Percentiles rank a stretch among this genome's conserved stretches.
Evolutionary conservation across 1,284 basidiomycete species (phyloP).

Genomic region (Ustilago xerochloae): DNA sequence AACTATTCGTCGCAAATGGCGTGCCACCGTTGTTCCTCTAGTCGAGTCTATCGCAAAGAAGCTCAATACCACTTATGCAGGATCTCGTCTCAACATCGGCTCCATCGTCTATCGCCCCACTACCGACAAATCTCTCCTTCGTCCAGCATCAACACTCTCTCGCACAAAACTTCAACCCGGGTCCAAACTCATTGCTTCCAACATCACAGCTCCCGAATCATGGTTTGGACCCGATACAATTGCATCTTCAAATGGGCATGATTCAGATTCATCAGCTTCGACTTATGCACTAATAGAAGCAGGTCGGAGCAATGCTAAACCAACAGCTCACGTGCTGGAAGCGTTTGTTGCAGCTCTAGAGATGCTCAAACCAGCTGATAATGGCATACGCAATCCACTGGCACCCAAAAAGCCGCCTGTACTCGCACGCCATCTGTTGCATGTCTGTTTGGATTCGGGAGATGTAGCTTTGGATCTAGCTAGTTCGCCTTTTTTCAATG

Average conservation of each 20-base stretch:
- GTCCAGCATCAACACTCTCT: conserved; percentile 28
- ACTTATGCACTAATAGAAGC: conserved; percentile 16
- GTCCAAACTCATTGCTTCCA: conserved; percentile 32
- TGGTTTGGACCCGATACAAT: conserved; percentile 19
- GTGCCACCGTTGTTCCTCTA: conserved; percentile 29
- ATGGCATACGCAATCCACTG: conserved; percentile 28
- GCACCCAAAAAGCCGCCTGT: conserved; percentile 28
- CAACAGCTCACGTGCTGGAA: conserved; percentile 41
- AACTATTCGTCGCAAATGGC: conserved; percentile 31
- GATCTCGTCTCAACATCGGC: conserved; percentile 37
- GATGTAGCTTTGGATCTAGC: conserved; percentile 24
- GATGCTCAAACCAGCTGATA: conserved; percentile 20
- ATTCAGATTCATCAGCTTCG: conserved; percentile 11
- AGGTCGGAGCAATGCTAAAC: conserved; percentile 12
- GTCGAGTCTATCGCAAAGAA: conserved; percentile 34
- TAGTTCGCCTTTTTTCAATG: conserved; percentile 34
- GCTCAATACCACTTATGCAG: conserved; percentile 31
- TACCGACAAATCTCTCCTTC: conserved; percentile 30
- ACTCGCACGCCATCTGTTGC: conserved; percentile 39
- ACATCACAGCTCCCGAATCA: conserved; percentile 10
- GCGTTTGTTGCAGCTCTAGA: conserved; percentile 45
- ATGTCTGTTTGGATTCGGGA: conserved; percentile 31
- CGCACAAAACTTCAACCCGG: conserved; percentile 22
- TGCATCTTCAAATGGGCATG: background rate
- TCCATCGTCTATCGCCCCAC: conserved; percentile 38